Conservation (phyloP, 2,329 filamentous ascomycete species). For the Falciphora oryzae region DNA sequence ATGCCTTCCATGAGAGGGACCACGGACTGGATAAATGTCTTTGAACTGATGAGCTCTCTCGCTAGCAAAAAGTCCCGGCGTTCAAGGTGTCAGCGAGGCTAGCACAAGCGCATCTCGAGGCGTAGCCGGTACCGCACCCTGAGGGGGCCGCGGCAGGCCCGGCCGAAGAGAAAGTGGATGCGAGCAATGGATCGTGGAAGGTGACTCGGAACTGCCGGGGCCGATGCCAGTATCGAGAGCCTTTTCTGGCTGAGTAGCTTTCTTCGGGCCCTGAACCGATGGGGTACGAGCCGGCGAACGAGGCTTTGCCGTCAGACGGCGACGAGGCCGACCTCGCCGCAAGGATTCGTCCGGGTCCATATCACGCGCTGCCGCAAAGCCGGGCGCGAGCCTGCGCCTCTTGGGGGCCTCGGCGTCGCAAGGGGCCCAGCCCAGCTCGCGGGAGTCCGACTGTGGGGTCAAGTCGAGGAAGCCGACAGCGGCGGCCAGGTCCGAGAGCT, state of each 20-base stretch:
- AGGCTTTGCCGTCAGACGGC: not conserved
- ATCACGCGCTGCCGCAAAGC: not conserved
- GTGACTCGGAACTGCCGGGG: too few species aligned
- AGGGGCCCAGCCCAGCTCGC: not conserved
- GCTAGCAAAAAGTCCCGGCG: not conserved
- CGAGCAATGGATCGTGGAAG: not conserved
- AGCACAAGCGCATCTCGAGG: not conserved
- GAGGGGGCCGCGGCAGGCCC: not conserved
- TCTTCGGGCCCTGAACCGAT: not conserved
- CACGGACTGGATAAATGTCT: not conserved
- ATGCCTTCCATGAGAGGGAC: not conserved
- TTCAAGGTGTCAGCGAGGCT: not conserved
- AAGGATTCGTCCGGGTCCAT: not conserved
- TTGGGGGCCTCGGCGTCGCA: not conserved
- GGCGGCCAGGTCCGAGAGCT: constrained; percentile 6
- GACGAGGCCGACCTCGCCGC: not conserved
- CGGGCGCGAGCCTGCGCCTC: not conserved
- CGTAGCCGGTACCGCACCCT: not conserved
- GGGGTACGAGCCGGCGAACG: not conserved
- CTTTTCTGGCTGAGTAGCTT: not conserved
- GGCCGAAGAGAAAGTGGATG: not conserved
- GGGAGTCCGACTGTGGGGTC: not conserved
- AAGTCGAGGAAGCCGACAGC: constrained; percentile 5
- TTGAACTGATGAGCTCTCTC: not conserved
- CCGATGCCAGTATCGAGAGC: not conserved